phyloP scores from a whole-genome alignment of 2,329 filamentous ascomycete genomes.

The Dactylellina haptotyla region DNA sequence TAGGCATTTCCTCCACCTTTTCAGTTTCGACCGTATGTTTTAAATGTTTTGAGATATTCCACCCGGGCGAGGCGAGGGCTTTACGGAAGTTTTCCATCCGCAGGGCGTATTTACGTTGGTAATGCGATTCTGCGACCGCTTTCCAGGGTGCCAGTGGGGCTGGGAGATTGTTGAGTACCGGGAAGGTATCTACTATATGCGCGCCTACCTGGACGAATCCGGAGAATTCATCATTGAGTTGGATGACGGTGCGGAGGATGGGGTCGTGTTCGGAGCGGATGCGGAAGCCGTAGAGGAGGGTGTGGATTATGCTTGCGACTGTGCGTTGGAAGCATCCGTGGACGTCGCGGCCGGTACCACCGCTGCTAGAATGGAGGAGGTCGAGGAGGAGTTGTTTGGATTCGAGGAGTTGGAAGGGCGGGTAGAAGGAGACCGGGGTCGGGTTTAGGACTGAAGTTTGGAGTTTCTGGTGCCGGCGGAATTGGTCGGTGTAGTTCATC shows the following conservation, averaged over 20 bases:
- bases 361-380: slow-evolving; percentile 60
- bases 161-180: slow-evolving; percentile 59
- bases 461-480: slow-evolving; percentile 60
- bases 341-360: slow-evolving; percentile 55
- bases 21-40: slow-evolving; percentile 58
- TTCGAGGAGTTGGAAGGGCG: slow-evolving; percentile 59
- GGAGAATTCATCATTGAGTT: slow-evolving; percentile 60
- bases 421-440: slow-evolving; percentile 58
- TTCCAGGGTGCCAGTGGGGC: slow-evolving; percentile 57
- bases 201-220: slow-evolving; percentile 61
- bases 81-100: background rate
- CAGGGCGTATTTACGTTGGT: background rate
- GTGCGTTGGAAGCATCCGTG: slow-evolving; percentile 62
- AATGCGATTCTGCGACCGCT: slow-evolving; percentile 35
- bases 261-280: slow-evolving; percentile 60
- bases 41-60: slow-evolving; percentile 32
- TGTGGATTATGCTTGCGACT: slow-evolving; percentile 62
- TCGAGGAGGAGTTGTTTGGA: slow-evolving; percentile 59
- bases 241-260: slow-evolving; percentile 58
- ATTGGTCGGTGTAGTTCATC: slow-evolving; percentile 36
- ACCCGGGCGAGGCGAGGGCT: background rate
- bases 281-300: slow-evolving; percentile 61
- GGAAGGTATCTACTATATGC: slow-evolving; percentile 60
- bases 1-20: slow-evolving; percentile 62
- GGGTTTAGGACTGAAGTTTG: slow-evolving; percentile 54